Percentiles rank a stretch among this genome's conserved stretches.
These are phyloP conservation scores for Chlamydomonas asymmetrica DNA, from an alignment of 139 green algal genomes.

Conservation along the genomic window DNA sequence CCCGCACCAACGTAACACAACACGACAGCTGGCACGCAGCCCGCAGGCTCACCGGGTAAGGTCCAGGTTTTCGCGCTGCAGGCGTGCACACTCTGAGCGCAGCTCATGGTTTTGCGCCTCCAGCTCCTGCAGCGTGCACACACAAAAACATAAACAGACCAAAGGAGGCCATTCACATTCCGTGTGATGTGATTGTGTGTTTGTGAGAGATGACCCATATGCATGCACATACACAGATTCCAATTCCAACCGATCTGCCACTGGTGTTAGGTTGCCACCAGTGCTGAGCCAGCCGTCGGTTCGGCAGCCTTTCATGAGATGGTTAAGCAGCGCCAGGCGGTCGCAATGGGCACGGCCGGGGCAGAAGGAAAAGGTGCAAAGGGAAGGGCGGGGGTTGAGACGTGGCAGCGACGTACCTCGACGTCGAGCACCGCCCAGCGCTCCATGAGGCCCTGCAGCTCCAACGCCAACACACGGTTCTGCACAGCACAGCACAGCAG, in stretches of 20 bases:
- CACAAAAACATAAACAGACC: not conserved
- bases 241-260: not conserved
- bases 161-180: not conserved
- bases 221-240: not conserved
- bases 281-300: not conserved
- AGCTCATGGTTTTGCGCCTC: conserved; percentile 36
- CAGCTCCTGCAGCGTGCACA: conserved; percentile 13
- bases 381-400: not conserved
- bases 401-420: conserved; percentile 11
- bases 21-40: too few relatives aligned
- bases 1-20: too few relatives aligned
- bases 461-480: conserved; percentile 43
- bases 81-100: conserved; percentile 30
- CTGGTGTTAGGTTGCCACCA: not conserved
- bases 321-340: too few relatives aligned
- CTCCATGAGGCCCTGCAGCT: conserved; percentile 41
- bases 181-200: not conserved
- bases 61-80: conserved; percentile 40
- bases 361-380: not conserved
- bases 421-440: conserved; percentile 37
- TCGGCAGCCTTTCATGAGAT: not conserved
- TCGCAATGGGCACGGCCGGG: too few relatives aligned
- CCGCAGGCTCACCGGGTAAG: conserved; percentile 16
- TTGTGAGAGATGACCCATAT: not conserved
- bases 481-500: not conserved